A percentile compares a stretch with the other conserved stretches of the same genome.
Conservation (phyloP, 495 filamentous ascomycete genomes). For the Penicillium ochrochloron region DNA sequence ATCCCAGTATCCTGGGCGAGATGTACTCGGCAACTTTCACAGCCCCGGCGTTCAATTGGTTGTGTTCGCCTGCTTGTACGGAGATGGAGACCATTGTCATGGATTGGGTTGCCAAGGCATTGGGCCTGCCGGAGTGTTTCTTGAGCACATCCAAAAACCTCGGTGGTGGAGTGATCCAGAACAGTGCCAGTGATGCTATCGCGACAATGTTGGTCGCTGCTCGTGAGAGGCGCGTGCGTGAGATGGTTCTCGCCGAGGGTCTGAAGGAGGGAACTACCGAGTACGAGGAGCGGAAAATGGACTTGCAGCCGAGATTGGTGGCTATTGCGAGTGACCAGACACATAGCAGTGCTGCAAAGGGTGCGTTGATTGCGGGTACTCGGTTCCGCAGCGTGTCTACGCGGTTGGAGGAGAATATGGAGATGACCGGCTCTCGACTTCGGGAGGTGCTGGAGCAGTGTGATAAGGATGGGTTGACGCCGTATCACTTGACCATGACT, state of each 20-base stretch:
- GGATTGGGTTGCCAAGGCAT: conserved; percentile 83
- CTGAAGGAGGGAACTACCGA: conserved; percentile 52
- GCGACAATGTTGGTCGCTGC: conserved; percentile 89
- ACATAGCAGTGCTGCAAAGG: conserved; percentile 86
- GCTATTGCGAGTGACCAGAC: conserved; percentile 79
- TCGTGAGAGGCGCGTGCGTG: conserved; percentile 71
- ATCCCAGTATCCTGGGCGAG: conserved; percentile 89
- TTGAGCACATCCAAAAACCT: conserved; percentile 71
- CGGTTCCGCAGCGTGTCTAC: conserved; percentile 72
- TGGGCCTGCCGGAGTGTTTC: conserved; percentile 76
- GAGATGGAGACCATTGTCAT: conserved; percentile 94
- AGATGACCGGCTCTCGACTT: conserved; percentile 69
- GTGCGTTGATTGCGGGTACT: conserved; percentile 81
- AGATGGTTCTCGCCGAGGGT: conserved; percentile 54
- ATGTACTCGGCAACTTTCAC: conserved; percentile 89
- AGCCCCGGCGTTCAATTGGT: conserved; percentile 95
- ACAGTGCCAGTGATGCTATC: conserved; percentile 87
- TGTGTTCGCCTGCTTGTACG: conserved; percentile 93
- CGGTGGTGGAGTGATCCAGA: conserved; percentile 94
- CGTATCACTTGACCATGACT: conserved; percentile 85
- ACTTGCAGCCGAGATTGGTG: conserved; percentile 71
- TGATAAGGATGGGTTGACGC: conserved; percentile 68
- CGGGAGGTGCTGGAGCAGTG: conserved; percentile 63
- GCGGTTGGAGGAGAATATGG: conserved; percentile 63
- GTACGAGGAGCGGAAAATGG: conserved; percentile 63